Evolutionary conservation across 2,329 filamentous ascomycete genomes (phyloP), one percentile per base, ranked within the genome.

Genomic region (Albifimbria verrucaria): DNA sequence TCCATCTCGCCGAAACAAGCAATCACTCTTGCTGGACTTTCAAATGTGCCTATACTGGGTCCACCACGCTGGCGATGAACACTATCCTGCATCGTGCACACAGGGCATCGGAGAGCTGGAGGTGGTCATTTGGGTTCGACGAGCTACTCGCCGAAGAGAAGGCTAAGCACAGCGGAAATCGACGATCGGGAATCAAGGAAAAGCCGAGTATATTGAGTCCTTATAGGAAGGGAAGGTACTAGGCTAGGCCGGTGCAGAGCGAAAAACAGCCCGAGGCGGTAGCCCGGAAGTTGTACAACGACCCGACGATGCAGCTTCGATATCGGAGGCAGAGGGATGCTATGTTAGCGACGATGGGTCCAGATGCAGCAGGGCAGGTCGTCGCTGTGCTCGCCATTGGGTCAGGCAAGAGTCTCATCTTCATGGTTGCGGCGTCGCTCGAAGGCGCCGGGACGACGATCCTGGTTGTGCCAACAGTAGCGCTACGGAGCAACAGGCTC

Each of bases 1-100:
- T 32, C 6, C 17, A 52, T 22, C 48, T 55, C 18, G 44, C 44
- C 18, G 21, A 18, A 28, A 48, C 49, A 23, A 52, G 48, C 20
- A 55, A 55, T 42, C 32, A 55, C 23, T 50, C 9, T 15, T 52
- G 42, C 20, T 24, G 36, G 2, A 52, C 42, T 21, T 52, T 55
- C 22, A 52, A 55, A 32, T 43, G 52, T 48, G 20, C 17, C 17
- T 55, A 55, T 49, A 28, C 49, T 24, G 15, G 49, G 22, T 42
- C 39, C 4, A 55, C 28, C 23, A 55, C 21, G 20, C 48, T 55
- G 23, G 45, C 18, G n/a, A 55, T 55, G 22, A 55, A 24, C 26
- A 52, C 42, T 21, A 28, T 52, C 11, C 50, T 55, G 6, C 32
- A 55, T 24, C 42, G 22, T 24, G 28, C 32, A 4, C 47, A 52